Evolutionary conservation across 2,329 filamentous ascomycete species (phyloP).

Genomic region (Akanthomyces dipterigenus): DNA sequence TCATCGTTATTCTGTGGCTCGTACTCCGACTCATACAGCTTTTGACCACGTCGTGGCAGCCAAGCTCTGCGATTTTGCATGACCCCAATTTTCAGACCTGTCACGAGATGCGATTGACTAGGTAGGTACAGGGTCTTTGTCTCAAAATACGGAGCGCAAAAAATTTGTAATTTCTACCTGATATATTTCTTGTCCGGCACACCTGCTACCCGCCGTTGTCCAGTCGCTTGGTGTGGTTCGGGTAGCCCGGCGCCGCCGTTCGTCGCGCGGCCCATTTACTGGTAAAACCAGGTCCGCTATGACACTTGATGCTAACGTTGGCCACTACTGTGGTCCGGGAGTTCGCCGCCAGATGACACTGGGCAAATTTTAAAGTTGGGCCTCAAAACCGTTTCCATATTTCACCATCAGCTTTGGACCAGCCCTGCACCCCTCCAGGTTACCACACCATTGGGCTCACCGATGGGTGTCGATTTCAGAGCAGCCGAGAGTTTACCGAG

Average conservation of each 20-base stretch:
- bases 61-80: not conserved
- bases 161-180: not conserved
- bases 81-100: not conserved
- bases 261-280: constrained; percentile 1
- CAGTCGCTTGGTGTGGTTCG: not conserved
- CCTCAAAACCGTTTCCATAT: constrained; percentile 5
- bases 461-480: not conserved
- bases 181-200: not conserved
- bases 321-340: not conserved
- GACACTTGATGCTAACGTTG: not conserved
- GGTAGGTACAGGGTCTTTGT: not conserved
- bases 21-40: not conserved
- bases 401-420: not conserved
- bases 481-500: not conserved
- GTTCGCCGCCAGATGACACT: not conserved
- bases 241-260: constrained; percentile 12
- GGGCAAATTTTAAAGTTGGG: constrained; percentile 6
- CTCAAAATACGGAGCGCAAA: not conserved
- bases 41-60: not conserved
- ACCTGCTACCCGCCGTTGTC: not conserved
- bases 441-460: not conserved
- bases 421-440: not conserved
- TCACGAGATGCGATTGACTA: not conserved
- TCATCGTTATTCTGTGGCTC: not conserved
- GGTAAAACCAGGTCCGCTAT: constrained; percentile 1